Evolutionary conservation across 805 yeast species (phyloP).

Genomic region (Kluyveromyces aestuarii): DNA sequence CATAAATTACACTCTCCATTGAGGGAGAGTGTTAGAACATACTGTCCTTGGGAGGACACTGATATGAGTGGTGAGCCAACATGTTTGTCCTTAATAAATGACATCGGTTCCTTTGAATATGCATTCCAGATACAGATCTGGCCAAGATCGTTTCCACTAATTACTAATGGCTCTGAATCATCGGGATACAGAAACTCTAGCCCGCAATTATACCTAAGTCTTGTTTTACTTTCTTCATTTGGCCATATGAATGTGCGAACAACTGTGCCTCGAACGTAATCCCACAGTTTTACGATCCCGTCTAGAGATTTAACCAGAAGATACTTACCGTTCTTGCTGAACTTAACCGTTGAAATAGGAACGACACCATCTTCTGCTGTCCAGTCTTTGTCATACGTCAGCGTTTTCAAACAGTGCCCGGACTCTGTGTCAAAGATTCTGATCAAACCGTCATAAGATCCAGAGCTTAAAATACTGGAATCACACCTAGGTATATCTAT

Average conservation of each 20-base stretch:
- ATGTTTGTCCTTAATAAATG: constrained; percentile 8
- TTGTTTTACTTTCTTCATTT: constrained; percentile 5
- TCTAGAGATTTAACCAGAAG: constrained; percentile 73
- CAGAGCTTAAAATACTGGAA: constrained; percentile 67
- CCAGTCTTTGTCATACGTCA: constrained; percentile 70
- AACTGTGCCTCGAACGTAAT: constrained; percentile 70
- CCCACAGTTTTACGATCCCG: constrained; percentile 76
- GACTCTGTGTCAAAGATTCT: constrained; percentile 80
- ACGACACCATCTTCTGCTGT: constrained; percentile 44
- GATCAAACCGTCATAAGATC: constrained; percentile 85
- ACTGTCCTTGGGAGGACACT: constrained; percentile 11
- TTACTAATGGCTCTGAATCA: constrained; percentile 12
- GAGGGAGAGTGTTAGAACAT: constrained; percentile 19
- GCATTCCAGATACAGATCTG: constrained; percentile 21
- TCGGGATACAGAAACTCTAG: constrained; percentile 20
- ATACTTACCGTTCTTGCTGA: constrained; percentile 75
- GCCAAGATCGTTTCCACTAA: constrained; percentile 25
- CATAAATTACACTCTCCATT: constrained; percentile 23
- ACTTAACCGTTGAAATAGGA: constrained; percentile 66
- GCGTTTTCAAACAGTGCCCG: constrained; percentile 86
- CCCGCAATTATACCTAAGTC: constrained; percentile 20
- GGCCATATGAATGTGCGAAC: constrained; percentile 52
- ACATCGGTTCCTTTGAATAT: constrained; percentile 13
- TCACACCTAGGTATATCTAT: constrained; percentile 71
- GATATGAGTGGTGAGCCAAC: constrained; percentile 18